These are phyloP conservation scores for Daldinia grandis DNA, from an alignment of 495 filamentous ascomycete genomes.

Conservation along the genomic window DNA sequence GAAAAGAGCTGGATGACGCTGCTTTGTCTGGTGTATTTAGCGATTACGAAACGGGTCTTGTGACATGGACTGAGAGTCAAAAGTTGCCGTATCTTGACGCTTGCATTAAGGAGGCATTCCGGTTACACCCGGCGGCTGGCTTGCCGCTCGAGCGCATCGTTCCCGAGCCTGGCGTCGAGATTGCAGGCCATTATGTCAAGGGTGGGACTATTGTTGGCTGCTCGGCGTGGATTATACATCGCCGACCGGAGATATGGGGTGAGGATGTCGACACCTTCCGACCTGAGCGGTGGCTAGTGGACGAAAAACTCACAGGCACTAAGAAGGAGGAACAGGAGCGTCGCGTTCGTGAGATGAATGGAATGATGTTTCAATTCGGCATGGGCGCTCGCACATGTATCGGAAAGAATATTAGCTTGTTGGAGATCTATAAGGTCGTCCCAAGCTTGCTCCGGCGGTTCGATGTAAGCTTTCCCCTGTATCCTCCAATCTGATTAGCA, in stretches of 20 bases:
- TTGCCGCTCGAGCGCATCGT: conserved; percentile 72
- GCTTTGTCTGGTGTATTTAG: conserved; percentile 57
- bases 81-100: conserved; percentile 70
- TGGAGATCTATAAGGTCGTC: conserved; percentile 84
- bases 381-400: conserved; percentile 70
- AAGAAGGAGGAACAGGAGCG: conserved; percentile 52
- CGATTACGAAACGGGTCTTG: conserved; percentile 61
- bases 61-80: conserved; percentile 68
- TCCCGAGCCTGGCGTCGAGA: conserved; percentile 62
- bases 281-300: conserved; percentile 68
- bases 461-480: conserved; percentile 55
- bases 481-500: neutral
- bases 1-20: conserved; percentile 63
- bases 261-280: conserved; percentile 63
- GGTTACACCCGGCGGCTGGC: conserved; percentile 69
- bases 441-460: conserved; percentile 76
- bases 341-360: conserved; percentile 64
- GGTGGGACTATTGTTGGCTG: conserved; percentile 72
- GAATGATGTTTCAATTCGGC: conserved; percentile 68
- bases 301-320: conserved; percentile 39
- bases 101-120: conserved; percentile 73
- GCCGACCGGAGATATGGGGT: conserved; percentile 66
- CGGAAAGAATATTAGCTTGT: conserved; percentile 74
- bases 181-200: conserved; percentile 63
- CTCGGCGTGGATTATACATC: conserved; percentile 70